These are phyloP conservation scores for Yamadazyma pseudoaaseri DNA, from an alignment of 1,139 yeast species.

Conservation along the genomic window DNA sequence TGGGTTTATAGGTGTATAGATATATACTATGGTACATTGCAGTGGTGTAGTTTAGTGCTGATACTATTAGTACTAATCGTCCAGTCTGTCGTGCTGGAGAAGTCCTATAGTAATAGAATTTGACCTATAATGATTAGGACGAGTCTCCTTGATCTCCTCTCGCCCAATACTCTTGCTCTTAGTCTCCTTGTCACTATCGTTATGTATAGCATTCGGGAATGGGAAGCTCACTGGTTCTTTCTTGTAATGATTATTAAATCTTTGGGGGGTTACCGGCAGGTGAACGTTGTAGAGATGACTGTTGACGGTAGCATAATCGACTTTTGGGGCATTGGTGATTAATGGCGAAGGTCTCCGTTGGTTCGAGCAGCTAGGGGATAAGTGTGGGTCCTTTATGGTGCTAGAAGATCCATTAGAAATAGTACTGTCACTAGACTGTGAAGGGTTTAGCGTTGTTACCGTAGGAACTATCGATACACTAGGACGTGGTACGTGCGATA, in stretches of 20 bases:
- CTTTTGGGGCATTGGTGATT: constrained; percentile 14
- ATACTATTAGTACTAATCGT: background rate
- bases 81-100: constrained; percentile 24
- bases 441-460: too few relatives aligned
- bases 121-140: constrained; percentile 36
- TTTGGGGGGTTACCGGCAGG: constrained; percentile 10
- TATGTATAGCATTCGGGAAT: constrained; percentile 42
- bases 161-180: constrained; percentile 19
- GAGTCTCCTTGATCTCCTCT: constrained; percentile 15
- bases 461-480: constrained; percentile 19
- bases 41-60: background rate
- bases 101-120: constrained; percentile 44
- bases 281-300: constrained; percentile 8
- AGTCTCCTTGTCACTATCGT: constrained; percentile 34
- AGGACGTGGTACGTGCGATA: constrained; percentile 23
- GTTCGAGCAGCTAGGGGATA: background rate
- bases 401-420: background rate
- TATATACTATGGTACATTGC: constrained; percentile 2
- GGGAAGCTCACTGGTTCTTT: constrained; percentile 40
- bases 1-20: constrained; percentile 1
- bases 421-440: background rate
- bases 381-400: background rate
- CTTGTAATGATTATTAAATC: constrained; percentile 47
- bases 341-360: constrained; percentile 15
- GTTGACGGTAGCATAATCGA: constrained; percentile 13